Evolutionary conservation across 2,329 filamentous ascomycete species (phyloP), one percentile per base, ranked within the genome.

Genomic region (Aspergillus ochraceoroseus): DNA sequence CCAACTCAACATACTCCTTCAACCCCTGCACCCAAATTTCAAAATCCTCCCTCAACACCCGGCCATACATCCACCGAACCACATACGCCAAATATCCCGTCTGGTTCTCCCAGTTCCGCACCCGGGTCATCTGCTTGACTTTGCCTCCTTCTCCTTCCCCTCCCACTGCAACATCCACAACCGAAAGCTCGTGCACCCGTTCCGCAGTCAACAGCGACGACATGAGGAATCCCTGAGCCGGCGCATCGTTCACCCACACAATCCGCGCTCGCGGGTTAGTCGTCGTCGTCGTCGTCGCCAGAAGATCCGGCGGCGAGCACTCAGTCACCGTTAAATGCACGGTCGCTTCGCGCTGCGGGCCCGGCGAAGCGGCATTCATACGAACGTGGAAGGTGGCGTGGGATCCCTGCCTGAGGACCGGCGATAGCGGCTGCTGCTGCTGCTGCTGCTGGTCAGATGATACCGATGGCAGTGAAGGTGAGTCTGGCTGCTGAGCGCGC

Each of bases 61-160:
- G 43, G 35, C 57, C 62, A 53, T 64, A 67, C 55, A 70, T 65
- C 64, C 65, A 69, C 56, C 60, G 62, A 11, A 68, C 58, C 25
- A 54, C 53, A 54, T 67, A 66, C 11, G 64, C 68, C 35, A 66
- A 28, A 41, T 62, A 56, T 5, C 71, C 71, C 8, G 49, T 54
- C 52, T 72, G 70, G 3, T 57, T 59, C 54, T 72, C 66, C 71
- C 71, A 73, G 43, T 65, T 70, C 40, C 59, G 53, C 48, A 64
- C 52, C 56, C 64, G 54, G 35, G 50, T 60, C 46, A 53, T 52
- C 29, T 33, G 58, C 25, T 32, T 43, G n/a, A n/a, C n/a, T n/a
- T n/a, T n/a, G n/a, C n/a, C n/a, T n/a, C n/a, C n/a, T n/a, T n/a
- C n/a, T n/a, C n/a, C 20, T 22, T 9, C 9, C 9, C 20, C 20